Evolutionary conservation across 1,284 basidiomycete genomes (phyloP).

Genomic region (Fistulinella cinereoalba): DNA sequence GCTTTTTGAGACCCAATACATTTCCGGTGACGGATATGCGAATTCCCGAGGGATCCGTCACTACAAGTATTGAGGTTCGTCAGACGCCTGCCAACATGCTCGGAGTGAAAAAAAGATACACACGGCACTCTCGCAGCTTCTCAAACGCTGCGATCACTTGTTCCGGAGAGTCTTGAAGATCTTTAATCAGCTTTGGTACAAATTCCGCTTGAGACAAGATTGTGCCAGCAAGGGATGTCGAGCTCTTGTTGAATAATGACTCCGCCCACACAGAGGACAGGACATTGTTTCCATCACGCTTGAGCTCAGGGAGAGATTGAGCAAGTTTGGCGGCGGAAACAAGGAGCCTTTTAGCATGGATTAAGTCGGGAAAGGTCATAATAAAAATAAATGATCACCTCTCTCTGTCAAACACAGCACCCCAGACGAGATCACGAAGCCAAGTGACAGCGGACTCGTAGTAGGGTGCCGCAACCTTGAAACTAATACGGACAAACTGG

Average conservation of each 20-base stretch:
- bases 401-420: constrained; percentile 80
- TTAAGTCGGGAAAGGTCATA: constrained; percentile 4
- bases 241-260: constrained; percentile 68
- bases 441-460: constrained; percentile 86
- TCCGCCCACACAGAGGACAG: constrained; percentile 71
- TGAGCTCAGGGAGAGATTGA: constrained; percentile 91
- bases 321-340: constrained; percentile 87
- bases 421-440: constrained; percentile 88
- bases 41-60: constrained; percentile 76
- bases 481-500: constrained; percentile 73
- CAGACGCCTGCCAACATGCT: neutral
- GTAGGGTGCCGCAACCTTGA: constrained; percentile 80
- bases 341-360: constrained; percentile 56
- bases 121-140: constrained; percentile 66
- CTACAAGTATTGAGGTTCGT: constrained; percentile 38
- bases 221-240: constrained; percentile 71
- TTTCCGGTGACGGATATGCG: constrained; percentile 90
- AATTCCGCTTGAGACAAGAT: constrained; percentile 78
- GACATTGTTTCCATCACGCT: constrained; percentile 85
- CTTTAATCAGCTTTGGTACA: constrained; percentile 72
- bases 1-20: constrained; percentile 68
- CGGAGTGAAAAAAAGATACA: constrained; percentile 31
- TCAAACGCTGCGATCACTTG: constrained; percentile 73
- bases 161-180: constrained; percentile 74
- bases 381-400: constrained; percentile 46